phyloP scores from a whole-genome alignment of 23 red algal species.

The Cyanidiococcus yangmingshanensis region DNA sequence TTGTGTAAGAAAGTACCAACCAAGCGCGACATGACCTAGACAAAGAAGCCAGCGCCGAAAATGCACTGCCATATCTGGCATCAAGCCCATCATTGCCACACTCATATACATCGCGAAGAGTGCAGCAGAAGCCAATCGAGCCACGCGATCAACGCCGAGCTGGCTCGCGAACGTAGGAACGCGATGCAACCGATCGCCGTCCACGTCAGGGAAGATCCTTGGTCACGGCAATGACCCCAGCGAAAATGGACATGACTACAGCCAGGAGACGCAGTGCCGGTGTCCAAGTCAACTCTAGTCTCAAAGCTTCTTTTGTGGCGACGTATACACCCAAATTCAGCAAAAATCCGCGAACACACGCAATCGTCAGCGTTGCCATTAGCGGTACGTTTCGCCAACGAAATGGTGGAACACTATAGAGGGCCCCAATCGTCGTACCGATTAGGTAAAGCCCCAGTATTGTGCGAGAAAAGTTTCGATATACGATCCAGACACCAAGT shows the following conservation, averaged over 20 bases:
- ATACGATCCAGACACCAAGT: slow-evolving; percentile 52
- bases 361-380: slow-evolving; percentile 66
- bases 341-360: slow-evolving; percentile 78
- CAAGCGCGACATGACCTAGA: slow-evolving; percentile 39
- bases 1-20: slow-evolving; percentile 18
- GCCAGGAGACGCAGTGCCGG: slow-evolving; percentile 66
- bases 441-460: slow-evolving; percentile 76
- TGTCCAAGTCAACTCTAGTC: slow-evolving; percentile 62
- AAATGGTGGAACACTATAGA: slow-evolving; percentile 72
- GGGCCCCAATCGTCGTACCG: slow-evolving; percentile 61
- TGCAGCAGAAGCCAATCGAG: slow-evolving; percentile 30
- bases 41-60: slow-evolving; percentile 37
- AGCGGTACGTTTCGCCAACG: slow-evolving; percentile 53
- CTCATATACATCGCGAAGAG: slow-evolving; percentile 33
- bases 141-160: slow-evolving; percentile 37
- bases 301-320: slow-evolving; percentile 68
- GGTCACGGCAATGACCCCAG: slow-evolving; percentile 72
- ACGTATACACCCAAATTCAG: slow-evolving; percentile 94
- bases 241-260: slow-evolving; percentile 80
- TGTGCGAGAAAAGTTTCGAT: slow-evolving; percentile 42
- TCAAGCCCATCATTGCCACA: slow-evolving; percentile 29
- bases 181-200: slow-evolving; percentile 47
- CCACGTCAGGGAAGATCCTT: slow-evolving; percentile 82
- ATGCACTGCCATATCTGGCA: slow-evolving; percentile 27
- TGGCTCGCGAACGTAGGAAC: slow-evolving; percentile 70